Evolutionary conservation across 106 monocot genomes (phyloP).

Genomic region (Allium fistulosum): DNA sequence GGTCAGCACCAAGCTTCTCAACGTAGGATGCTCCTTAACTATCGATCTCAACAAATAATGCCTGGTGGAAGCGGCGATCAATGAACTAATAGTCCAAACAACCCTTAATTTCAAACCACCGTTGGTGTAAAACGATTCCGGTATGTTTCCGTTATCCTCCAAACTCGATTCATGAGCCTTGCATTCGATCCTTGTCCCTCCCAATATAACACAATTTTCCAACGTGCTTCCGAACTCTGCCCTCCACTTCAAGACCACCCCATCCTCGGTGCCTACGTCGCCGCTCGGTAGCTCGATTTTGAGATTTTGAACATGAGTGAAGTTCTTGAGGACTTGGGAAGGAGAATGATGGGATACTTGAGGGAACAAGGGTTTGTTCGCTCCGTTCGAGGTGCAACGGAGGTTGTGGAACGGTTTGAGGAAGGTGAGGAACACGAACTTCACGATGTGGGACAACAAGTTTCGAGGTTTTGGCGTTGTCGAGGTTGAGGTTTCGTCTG

Average conservation of each 20-base stretch:
- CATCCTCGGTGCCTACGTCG: constrained; percentile 69
- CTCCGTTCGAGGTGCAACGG: constrained; percentile 24
- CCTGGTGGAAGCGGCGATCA: constrained; percentile 80
- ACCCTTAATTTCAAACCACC: constrained; percentile 76
- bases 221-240: constrained; percentile 82
- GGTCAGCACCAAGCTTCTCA: constrained; percentile 54
- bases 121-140: constrained; percentile 77
- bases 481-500: constrained; percentile 29
- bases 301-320: constrained; percentile 51
- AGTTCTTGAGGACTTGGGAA: constrained; percentile 67
- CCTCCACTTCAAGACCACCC: constrained; percentile 72
- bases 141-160: constrained; percentile 78
- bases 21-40: constrained; percentile 72
- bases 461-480: constrained; percentile 34
- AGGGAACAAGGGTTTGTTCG: constrained; percentile 46
- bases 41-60: constrained; percentile 65
- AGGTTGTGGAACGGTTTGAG: constrained; percentile 58
- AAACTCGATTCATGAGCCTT: constrained; percentile 18
- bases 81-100: constrained; percentile 84
- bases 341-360: constrained; percentile 76
- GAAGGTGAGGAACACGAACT: constrained; percentile 40
- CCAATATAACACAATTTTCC: constrained; percentile 70
- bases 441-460: constrained; percentile 51
- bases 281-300: constrained; percentile 67
- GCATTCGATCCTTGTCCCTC: constrained; percentile 49